Evolutionary conservation across 1,284 basidiomycete species (phyloP).

Genomic region (Phenoliferia sp.): DNA sequence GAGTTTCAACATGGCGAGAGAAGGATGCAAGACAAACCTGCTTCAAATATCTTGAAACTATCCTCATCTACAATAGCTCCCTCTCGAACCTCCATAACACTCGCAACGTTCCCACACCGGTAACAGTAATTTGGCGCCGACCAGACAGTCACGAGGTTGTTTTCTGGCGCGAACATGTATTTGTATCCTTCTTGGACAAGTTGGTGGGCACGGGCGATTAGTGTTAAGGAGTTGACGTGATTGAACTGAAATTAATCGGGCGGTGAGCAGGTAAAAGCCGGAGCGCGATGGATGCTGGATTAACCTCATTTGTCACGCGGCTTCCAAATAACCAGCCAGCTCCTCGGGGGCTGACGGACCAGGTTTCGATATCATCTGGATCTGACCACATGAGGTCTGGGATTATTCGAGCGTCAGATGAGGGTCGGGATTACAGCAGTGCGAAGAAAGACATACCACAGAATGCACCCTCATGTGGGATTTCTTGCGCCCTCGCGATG

Average conservation of each 20-base stretch:
- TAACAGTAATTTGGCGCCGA: constrained; percentile 98
- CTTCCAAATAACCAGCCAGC: constrained; percentile 95
- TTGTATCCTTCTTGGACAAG: constrained; percentile 96
- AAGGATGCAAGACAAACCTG: constrained; percentile 31
- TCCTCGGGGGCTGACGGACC: constrained; percentile 90
- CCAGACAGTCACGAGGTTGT: constrained; percentile 95
- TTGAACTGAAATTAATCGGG: constrained; percentile 63
- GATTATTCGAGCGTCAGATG: background rate
- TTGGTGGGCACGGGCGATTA: constrained; percentile 90
- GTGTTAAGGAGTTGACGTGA: constrained; percentile 72
- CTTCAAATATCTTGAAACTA: constrained; percentile 47
- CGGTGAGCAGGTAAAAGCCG: background rate
- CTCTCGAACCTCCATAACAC: constrained; percentile 39
- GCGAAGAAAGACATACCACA: constrained; percentile 61
- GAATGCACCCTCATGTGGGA: constrained; percentile 95
- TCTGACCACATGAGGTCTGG: constrained; percentile 96
- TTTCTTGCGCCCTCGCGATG: constrained; percentile 85
- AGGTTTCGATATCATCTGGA: constrained; percentile 90
- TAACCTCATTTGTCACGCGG: constrained; percentile 72
- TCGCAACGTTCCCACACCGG: constrained; percentile 43
- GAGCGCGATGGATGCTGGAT: background rate
- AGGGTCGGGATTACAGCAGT: no score
- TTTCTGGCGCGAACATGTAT: constrained; percentile 77
- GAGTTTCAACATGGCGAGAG: background rate
- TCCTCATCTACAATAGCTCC: constrained; percentile 34